phyloP scores from a whole-genome alignment of 805 yeast genomes.

The Cyberlindnera mycetangii region DNA sequence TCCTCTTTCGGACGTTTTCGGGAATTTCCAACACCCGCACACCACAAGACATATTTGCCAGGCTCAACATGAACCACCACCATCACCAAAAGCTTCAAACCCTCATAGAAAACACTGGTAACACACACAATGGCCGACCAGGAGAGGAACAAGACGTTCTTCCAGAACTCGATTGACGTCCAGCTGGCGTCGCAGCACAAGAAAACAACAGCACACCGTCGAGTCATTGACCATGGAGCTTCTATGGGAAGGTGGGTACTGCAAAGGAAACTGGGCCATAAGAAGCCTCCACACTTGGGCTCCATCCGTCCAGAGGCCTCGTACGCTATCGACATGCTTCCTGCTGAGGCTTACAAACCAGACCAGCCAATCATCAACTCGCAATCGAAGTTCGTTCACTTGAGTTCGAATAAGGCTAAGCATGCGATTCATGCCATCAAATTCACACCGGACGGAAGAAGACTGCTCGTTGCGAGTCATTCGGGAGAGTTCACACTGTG shows the following conservation, averaged over 20 bases:
- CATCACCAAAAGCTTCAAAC: no score
- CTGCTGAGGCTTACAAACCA: slow-evolving; percentile 56
- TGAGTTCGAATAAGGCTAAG: slow-evolving; percentile 85
- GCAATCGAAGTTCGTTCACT: slow-evolving; percentile 81
- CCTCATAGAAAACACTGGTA: no score
- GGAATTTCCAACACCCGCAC: background rate
- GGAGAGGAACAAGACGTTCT: slow-evolving; percentile 4
- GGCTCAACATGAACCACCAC: no score
- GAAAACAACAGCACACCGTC: slow-evolving; percentile 49
- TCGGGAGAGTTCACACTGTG: slow-evolving; percentile 95
- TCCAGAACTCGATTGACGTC: slow-evolving; percentile 26
- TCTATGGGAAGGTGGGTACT: slow-evolving; percentile 63
- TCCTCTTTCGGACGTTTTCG: background rate
- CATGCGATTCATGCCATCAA: slow-evolving; percentile 87
- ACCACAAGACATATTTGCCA: no score
- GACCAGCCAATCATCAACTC: slow-evolving; percentile 55
- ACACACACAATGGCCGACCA: slow-evolving; percentile 4
- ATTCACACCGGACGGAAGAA: slow-evolving; percentile 96
- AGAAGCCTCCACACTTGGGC: slow-evolving; percentile 40
- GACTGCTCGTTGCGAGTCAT: slow-evolving; percentile 85
- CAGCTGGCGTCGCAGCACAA: slow-evolving; percentile 41
- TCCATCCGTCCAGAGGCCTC: slow-evolving; percentile 64
- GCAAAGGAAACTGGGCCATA: slow-evolving; percentile 43
- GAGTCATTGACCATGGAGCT: slow-evolving; percentile 78
- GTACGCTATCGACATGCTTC: slow-evolving; percentile 59